Percentiles rank a stretch among this genome's conserved stretches.
phyloP scores from a whole-genome alignment of 1,284 basidiomycete genomes.

The Trametes versicolor region DNA sequence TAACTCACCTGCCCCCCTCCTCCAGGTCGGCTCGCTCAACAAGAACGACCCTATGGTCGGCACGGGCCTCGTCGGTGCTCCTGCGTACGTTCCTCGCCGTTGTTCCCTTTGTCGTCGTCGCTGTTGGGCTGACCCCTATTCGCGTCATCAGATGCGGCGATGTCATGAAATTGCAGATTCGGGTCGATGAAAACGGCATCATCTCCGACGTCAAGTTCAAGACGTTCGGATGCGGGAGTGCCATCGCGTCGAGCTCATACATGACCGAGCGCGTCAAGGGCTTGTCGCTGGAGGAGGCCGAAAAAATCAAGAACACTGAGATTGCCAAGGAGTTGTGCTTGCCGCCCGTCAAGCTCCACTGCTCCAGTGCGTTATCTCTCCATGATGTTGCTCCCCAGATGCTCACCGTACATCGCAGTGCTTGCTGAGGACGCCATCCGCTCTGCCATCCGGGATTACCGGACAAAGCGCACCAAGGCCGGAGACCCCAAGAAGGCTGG shows the following conservation, averaged over 20 bases:
- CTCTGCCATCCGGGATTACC: slow-evolving; percentile 94
- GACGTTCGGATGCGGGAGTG: slow-evolving; percentile 97
- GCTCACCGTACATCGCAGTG: slow-evolving; percentile 60
- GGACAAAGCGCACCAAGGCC: slow-evolving; percentile 74
- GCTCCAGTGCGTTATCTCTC: slow-evolving; percentile 69
- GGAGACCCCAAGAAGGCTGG: slow-evolving; percentile 63
- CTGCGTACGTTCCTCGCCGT: slow-evolving; percentile 75
- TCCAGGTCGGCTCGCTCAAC: slow-evolving; percentile 92
- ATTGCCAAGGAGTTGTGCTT: slow-evolving; percentile 97
- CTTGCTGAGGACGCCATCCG: slow-evolving; percentile 98
- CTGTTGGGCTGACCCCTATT: slow-evolving; percentile 31
- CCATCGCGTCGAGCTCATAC: slow-evolving; percentile 96
- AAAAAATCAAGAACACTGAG: slow-evolving; percentile 98
- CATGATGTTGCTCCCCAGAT: slow-evolving; percentile 25
- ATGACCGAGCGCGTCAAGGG: slow-evolving; percentile 99
- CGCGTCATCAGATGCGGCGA: slow-evolving; percentile 74
- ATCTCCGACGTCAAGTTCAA: slow-evolving; percentile 99
- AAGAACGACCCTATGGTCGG: slow-evolving; percentile 94
- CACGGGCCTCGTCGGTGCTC: slow-evolving; percentile 97
- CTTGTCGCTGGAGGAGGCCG: slow-evolving; percentile 92
- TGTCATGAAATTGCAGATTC: slow-evolving; percentile 99
- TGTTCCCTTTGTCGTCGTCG: slow-evolving; percentile 9
- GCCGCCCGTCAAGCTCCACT: slow-evolving; percentile 97
- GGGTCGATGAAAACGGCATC: slow-evolving; percentile 93
- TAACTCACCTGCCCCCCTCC: slow-evolving; percentile 47